Conservation (phyloP, 225 moss, liverwort and hornwort genomes). For the Lunularia cruciata region DNA sequence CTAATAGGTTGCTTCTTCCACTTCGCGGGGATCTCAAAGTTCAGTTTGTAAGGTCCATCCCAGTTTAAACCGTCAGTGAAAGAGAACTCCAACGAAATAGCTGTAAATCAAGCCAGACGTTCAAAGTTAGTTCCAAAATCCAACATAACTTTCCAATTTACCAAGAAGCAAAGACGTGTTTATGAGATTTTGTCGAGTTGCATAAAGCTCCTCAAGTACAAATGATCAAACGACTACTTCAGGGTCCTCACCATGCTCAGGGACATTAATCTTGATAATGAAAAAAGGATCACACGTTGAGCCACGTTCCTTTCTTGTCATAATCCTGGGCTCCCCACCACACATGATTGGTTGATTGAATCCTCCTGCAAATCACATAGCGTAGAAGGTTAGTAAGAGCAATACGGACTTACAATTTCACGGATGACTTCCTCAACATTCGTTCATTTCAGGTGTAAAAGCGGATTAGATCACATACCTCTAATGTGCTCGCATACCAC, state of each 20-base stretch:
- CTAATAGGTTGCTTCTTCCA: conserved; percentile 53
- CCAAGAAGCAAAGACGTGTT: too few species aligned
- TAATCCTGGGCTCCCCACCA: conserved; percentile 81
- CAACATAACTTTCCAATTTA: too few species aligned
- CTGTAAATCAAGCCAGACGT: conserved; percentile 39
- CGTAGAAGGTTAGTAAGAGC: neutral
- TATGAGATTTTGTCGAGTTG: too few species aligned
- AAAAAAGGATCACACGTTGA: conserved; percentile 47
- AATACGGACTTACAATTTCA: neutral
- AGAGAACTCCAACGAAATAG: conserved; percentile 71
- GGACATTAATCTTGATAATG: conserved; percentile 80
- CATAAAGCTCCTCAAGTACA: neutral
- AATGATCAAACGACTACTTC: too few species aligned
- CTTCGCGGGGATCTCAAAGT: conserved; percentile 57
- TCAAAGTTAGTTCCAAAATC: conserved; percentile 14
- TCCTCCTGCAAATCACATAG: conserved; percentile 56
- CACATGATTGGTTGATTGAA: conserved; percentile 98
- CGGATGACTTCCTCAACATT: neutral
- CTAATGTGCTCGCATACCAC: too few species aligned
- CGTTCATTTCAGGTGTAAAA: too few species aligned
- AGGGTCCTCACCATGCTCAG: conserved; percentile 61
- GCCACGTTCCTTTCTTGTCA: conserved; percentile 77
- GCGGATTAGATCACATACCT: too few species aligned
- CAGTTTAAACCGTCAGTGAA: conserved; percentile 78
- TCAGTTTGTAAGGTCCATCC: conserved; percentile 82